Base-by-base conservation (phyloP, 345 rosid genomes). In the Gossypium rotundifolium region DNA sequence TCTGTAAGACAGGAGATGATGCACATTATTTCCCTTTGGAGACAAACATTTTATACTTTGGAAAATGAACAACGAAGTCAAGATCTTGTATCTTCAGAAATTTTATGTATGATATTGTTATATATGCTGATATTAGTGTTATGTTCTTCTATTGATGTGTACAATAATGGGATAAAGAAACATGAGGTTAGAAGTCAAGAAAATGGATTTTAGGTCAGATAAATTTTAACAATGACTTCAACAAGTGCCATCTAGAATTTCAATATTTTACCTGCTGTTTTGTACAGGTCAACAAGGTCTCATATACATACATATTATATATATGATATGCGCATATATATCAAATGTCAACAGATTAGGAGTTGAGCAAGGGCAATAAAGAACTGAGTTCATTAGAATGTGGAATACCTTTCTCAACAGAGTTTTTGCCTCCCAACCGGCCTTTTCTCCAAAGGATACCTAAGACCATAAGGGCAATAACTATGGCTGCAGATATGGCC, bases 351-450 rank as follows among this genome's bases (percentile, higher is more conserved):
- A 63, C n/a, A 44, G 48, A 63, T 33, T 38, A 38, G 48, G 49
- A 63, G 25, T 63, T 38, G 23, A n/a, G 49, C 20, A 49, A 69
- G 67, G 44, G 22, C 16, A 9, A 65, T 12, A 14, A 11, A 71
- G 23, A 9, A 20, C 13, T 1, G 64, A 23, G 29, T 40, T 48
- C 22, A 58, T 20, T 27, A 57, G 51, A 65, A 66, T 58, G 42
- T n/a, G 13, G 58, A 66, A 48, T 81, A 91, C 96, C 98, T 82
- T 85, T 86, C 75, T 84, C 93, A 14, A 72, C 65, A 78, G 87
- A 79, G 18, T 40, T 75, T 79, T 86, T 79, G 70, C 87, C 86
- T 74, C 88, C 84, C 23, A 89, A 79, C 80, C 84, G 84, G 11
- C 87, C 87, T 81, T 80, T 88, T 65, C 85, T 83, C 83, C 85